These are phyloP conservation scores for Mallotus japonicus DNA, from an alignment of 441 rosid genomes.

Conservation along the genomic window DNA sequence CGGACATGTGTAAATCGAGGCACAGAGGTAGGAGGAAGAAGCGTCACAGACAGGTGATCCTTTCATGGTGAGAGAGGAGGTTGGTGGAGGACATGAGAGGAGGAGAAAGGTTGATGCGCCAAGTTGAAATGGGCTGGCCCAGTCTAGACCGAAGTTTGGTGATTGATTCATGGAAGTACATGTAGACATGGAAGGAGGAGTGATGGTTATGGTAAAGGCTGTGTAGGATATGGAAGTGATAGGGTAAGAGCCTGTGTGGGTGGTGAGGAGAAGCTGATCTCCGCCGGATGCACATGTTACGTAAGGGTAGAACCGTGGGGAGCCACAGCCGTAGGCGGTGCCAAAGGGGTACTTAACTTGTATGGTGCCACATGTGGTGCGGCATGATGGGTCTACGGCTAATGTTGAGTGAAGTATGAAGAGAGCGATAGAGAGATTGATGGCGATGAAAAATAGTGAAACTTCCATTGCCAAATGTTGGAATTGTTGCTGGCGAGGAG, in stretches of 20 bases:
- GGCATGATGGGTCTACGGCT: conserved; percentile 27
- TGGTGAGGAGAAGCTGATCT: conserved; percentile 36
- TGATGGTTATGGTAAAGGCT: conserved; percentile 34
- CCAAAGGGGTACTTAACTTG: conserved; percentile 51
- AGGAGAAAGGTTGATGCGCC: conserved; percentile 48
- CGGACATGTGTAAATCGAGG: conserved; percentile 44
- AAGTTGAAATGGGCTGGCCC: conserved; percentile 52
- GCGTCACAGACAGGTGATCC: conserved; percentile 39
- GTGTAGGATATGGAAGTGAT: conserved; percentile 42
- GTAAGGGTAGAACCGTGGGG: conserved; percentile 40
- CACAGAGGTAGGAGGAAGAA: conserved; percentile 44
- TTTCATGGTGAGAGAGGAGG: conserved; percentile 38
- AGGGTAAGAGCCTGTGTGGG: conserved; percentile 52
- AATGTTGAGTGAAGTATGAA: neutral
- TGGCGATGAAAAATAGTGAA: conserved; percentile 6
- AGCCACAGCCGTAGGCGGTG: conserved; percentile 45
- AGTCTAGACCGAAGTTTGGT: conserved; percentile 42
- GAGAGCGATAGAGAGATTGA: conserved; percentile 10
- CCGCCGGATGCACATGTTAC: conserved; percentile 32
- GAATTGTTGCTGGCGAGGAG: neutral
- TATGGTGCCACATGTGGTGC: conserved; percentile 38
- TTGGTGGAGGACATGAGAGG: conserved; percentile 38
- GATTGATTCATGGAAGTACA: conserved; percentile 46
- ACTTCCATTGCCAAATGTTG: conserved; percentile 14
- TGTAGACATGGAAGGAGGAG: conserved; percentile 44